Conservation (phyloP, 257 asterid species). For the Phtheirospermum japonicum region DNA sequence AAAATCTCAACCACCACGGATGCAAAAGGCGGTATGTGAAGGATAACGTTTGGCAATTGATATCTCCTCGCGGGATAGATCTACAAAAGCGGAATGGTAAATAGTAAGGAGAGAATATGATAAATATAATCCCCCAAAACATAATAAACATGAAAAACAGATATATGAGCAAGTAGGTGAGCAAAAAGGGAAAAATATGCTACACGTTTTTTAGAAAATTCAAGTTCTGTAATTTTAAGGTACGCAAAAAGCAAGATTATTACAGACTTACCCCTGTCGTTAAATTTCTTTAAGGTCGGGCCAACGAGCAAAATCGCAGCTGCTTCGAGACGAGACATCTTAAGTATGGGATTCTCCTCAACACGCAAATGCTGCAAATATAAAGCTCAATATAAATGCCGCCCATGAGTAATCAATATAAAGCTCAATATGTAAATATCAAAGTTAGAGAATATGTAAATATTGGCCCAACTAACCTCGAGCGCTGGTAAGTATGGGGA, state of each 20-base stretch:
- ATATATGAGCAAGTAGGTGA: neutral
- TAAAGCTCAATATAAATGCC: slow-evolving; percentile 18
- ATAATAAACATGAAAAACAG: too few relatives aligned
- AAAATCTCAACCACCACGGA: slow-evolving; percentile 90
- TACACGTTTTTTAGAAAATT: too few relatives aligned
- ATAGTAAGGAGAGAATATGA: too few relatives aligned
- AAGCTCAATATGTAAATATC: neutral
- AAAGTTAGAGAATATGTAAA: slow-evolving; percentile 10
- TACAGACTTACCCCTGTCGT: too few relatives aligned
- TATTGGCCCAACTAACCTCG: slow-evolving; percentile 40
- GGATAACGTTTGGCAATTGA: slow-evolving; percentile 88
- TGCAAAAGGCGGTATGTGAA: slow-evolving; percentile 80
- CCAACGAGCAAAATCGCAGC: too few relatives aligned
- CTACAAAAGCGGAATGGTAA: slow-evolving; percentile 42
- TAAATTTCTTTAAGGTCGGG: too few relatives aligned
- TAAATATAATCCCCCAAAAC: slow-evolving; percentile 18
- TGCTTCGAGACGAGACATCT: too few relatives aligned
- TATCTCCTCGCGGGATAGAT: slow-evolving; percentile 82
- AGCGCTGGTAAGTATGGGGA: slow-evolving; percentile 84
- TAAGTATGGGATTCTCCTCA: slow-evolving; percentile 98
- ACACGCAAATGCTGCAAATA: slow-evolving; percentile 88
- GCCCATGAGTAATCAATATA: slow-evolving; percentile 12
- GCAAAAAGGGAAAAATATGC: slow-evolving; percentile 2
- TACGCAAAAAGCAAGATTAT: too few relatives aligned
- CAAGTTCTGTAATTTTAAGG: too few relatives aligned